Evolutionary conservation across 129 eudicot genomes (phyloP), one percentile per base, ranked within the genome.

Genomic region (Flaveria bidentis): DNA sequence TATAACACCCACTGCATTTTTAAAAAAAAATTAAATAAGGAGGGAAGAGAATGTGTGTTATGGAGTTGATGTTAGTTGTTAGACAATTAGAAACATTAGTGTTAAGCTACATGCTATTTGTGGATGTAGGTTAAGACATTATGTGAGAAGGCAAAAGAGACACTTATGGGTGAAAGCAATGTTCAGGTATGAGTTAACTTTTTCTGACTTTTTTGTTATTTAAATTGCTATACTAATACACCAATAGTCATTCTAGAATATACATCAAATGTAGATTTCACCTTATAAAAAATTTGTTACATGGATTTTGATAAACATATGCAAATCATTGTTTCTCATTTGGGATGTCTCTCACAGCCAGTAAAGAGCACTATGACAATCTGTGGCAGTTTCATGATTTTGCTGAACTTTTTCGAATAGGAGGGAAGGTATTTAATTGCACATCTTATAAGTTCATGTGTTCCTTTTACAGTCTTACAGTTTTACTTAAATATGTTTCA

Each of bases 121-220:
- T 61, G 64, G 60, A 61, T 83, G 85, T 61, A 86, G 96, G 96
- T 86, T 61, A 86, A 84, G 83, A 61, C 75, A 13, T 74, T 92
- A 69, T 92, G 97, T 72, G 97, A 89, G 63, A 92, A 92, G 87
- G 96, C 97, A 2, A 92, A 92, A 71, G 97, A 92, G 88, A 86
- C 89, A 66, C 82, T 92, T 69, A 87, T 82, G 90, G 87, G 82
- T 52, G 97, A 92, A 82, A 92, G 97, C 80, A 92, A 89, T 45
- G 97, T 92, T 41, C 93, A 92, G 92, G 96, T 92, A 82, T 74
- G 52, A 45, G n/a, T 69, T 46, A 2, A 17, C 18, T 46, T 68
- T 2, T 5, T 13, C 23, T 23, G 9, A 30, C 36, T 30, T 4
- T 30, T 30, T 30, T 30, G 36, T 30, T 30, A 30, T 30, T 30